Evolutionary conservation across 1,284 basidiomycete species (phyloP).

Genomic region (Fereydounia khargensis): DNA sequence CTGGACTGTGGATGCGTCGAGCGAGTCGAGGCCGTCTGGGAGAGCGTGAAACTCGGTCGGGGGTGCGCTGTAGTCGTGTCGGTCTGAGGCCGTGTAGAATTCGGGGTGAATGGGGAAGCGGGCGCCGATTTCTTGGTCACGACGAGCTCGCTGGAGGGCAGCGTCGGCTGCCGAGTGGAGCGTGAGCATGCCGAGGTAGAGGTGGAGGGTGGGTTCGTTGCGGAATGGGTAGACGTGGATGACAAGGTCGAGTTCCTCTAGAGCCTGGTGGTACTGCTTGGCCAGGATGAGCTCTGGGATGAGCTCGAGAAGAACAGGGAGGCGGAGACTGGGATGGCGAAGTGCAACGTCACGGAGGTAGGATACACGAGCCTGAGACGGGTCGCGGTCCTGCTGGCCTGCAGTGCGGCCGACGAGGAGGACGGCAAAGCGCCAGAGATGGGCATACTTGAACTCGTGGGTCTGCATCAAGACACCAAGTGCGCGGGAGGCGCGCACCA

Average conservation of each 20-base stretch:
- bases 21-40: neutral
- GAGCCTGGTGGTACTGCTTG: neutral
- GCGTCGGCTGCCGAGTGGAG: neutral
- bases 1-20: neutral
- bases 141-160: neutral
- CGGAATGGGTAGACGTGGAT: neutral
- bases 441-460: neutral
- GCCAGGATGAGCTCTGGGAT: slow-evolving; percentile 2
- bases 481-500: slow-evolving; percentile 1
- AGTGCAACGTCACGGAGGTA: too few relatives aligned
- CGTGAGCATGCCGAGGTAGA: neutral
- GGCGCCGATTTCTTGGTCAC: neutral
- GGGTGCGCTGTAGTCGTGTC: too few relatives aligned
- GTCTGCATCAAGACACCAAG: slow-evolving; percentile 1
- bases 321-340: too few relatives aligned
- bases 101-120: neutral
- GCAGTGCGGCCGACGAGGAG: too few relatives aligned
- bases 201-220: neutral
- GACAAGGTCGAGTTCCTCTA: slow-evolving; percentile 1
- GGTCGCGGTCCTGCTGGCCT: too few relatives aligned
- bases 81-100: too few relatives aligned
- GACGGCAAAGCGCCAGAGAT: slow-evolving; percentile 2
- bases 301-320: neutral
- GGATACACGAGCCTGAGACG: too few relatives aligned
- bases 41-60: too few relatives aligned